These are phyloP conservation scores for Dioscorea zingiberensis DNA, from an alignment of 106 monocot species.

Conservation along the genomic window DNA sequence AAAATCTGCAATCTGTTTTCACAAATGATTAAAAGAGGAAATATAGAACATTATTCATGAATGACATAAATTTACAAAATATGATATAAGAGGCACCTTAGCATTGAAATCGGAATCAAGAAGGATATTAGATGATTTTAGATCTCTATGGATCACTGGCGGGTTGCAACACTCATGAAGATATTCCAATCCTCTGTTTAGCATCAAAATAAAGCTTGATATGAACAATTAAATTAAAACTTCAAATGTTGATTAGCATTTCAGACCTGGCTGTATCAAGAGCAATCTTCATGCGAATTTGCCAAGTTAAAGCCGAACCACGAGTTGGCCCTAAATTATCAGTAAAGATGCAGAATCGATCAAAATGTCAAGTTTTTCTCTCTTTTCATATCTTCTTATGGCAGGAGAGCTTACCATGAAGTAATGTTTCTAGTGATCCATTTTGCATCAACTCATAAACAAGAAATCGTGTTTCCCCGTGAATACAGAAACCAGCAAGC, in stretches of 20 bases:
- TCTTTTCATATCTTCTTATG: not conserved
- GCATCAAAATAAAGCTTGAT: not conserved
- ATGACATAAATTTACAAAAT: too few species aligned
- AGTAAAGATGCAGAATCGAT: not conserved
- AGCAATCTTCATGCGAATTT: slow-evolving; percentile 94
- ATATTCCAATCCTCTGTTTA: slow-evolving; percentile 80
- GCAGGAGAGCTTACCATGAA: slow-evolving; percentile 58
- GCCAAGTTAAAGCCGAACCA: slow-evolving; percentile 70
- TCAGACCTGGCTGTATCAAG: slow-evolving; percentile 83
- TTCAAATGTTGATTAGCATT: too few species aligned
- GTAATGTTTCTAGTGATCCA: slow-evolving; percentile 71
- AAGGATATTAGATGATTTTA: slow-evolving; percentile 97
- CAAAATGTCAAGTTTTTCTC: too few species aligned
- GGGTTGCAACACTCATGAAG: slow-evolving; percentile 84
- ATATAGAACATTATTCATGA: not conserved
- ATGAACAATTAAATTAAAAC: not conserved
- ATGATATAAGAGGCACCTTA: slow-evolving; percentile 38
- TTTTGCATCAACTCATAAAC: slow-evolving; percentile 89
- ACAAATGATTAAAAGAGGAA: not conserved
- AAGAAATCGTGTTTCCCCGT: slow-evolving; percentile 55
- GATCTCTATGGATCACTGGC: slow-evolving; percentile 83
- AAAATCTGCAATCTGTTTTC: slow-evolving; percentile 81
- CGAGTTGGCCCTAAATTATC: slow-evolving; percentile 45
- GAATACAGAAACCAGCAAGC: slow-evolving; percentile 69
- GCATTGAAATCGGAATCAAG: slow-evolving; percentile 78